phyloP scores from a whole-genome alignment of 495 filamentous ascomycete genomes.

The Durotheca rogersii region DNA sequence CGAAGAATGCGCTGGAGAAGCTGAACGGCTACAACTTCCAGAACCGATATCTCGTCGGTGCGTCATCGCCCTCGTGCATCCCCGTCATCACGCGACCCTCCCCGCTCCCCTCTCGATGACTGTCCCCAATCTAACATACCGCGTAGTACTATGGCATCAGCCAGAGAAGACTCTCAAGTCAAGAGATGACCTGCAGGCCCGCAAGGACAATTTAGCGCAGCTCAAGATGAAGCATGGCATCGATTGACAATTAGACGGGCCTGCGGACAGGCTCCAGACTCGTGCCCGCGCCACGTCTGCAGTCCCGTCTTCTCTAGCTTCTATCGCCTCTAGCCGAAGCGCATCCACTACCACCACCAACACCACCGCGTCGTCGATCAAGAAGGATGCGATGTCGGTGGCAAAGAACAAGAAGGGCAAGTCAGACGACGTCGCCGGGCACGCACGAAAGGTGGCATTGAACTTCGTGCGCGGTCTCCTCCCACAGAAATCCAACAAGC shows the following conservation, averaged over 20 bases:
- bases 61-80: slow-evolving; percentile 40
- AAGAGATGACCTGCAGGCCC: slow-evolving; percentile 90
- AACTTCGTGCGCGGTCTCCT: slow-evolving; percentile 46
- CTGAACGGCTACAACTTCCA: slow-evolving; percentile 99
- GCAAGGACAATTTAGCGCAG: slow-evolving; percentile 96
- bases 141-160: slow-evolving; percentile 91
- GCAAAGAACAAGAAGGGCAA: slow-evolving; percentile 32
- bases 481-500: slow-evolving; percentile 36
- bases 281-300: slow-evolving; percentile 44
- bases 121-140: slow-evolving; percentile 19
- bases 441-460: slow-evolving; percentile 43
- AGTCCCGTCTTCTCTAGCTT: slow-evolving; percentile 53
- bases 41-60: slow-evolving; percentile 98
- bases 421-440: slow-evolving; percentile 36
- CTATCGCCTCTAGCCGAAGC: slow-evolving; percentile 39
- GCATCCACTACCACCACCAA: slow-evolving; percentile 28
- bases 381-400: slow-evolving; percentile 34
- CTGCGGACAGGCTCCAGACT: slow-evolving; percentile 53
- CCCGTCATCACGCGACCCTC: slow-evolving; percentile 2
- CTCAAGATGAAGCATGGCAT: slow-evolving; percentile 97
- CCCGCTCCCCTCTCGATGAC: neutral
- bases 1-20: slow-evolving; percentile 98
- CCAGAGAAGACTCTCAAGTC: slow-evolving; percentile 94
- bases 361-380: slow-evolving; percentile 29
- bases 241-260: slow-evolving; percentile 79